Percentiles rank a stretch among this genome's conserved stretches.
These are phyloP conservation scores for Aspergillus versicolor DNA, from an alignment of 2,329 filamentous ascomycete species.

Conservation along the genomic window DNA sequence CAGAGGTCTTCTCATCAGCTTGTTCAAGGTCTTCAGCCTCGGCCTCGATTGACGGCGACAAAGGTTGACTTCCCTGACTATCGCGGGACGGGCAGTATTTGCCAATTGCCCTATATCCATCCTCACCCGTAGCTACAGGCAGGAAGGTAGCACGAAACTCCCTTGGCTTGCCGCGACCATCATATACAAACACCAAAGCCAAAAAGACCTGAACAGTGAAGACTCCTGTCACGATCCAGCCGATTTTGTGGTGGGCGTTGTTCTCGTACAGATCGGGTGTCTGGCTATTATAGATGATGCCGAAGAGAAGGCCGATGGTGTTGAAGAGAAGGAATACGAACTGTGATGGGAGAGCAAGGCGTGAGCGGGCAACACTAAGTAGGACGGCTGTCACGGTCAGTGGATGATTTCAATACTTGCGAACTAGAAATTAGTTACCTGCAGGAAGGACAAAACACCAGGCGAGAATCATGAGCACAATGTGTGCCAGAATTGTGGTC, in stretches of 20 bases:
- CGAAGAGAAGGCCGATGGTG: slow-evolving; percentile 20
- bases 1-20: too few relatives aligned
- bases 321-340: slow-evolving; percentile 21
- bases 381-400: slow-evolving; percentile 64
- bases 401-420: not conserved
- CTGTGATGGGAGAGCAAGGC: slow-evolving; percentile 63
- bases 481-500: slow-evolving; percentile 64
- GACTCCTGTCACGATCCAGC: slow-evolving; percentile 75
- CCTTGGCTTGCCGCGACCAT: slow-evolving; percentile 54
- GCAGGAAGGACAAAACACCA: slow-evolving; percentile 74
- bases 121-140: slow-evolving; percentile 57
- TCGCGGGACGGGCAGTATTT: slow-evolving; percentile 65
- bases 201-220: slow-evolving; percentile 69
- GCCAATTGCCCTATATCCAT: slow-evolving; percentile 14
- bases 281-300: slow-evolving; percentile 23
- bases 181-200: slow-evolving; percentile 63
- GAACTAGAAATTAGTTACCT: slow-evolving; percentile 44
- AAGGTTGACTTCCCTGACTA: slow-evolving; percentile 73
- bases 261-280: slow-evolving; percentile 23
- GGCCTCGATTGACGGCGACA: slow-evolving; percentile 44
- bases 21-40: too few relatives aligned
- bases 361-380: slow-evolving; percentile 78
- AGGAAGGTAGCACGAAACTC: slow-evolving; percentile 53
- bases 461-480: slow-evolving; percentile 65
- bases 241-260: slow-evolving; percentile 24